phyloP scores from a whole-genome alignment of 1,284 basidiomycete genomes.

The Grifola frondosa region DNA sequence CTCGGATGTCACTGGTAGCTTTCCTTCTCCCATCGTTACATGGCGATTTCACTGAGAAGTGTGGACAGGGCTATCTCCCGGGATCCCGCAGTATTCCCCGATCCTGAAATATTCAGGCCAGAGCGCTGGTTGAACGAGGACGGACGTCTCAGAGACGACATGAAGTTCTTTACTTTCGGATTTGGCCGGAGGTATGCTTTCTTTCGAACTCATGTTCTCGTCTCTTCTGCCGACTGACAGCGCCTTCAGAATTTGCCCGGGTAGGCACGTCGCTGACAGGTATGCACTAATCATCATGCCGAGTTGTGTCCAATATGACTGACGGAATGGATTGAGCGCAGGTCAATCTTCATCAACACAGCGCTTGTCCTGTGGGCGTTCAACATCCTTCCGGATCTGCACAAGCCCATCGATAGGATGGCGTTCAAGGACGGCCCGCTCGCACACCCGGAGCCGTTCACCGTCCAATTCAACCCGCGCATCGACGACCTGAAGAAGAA shows the following conservation, averaged over 20 bases:
- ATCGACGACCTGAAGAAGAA: slow-evolving; percentile 12
- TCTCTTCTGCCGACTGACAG: background rate
- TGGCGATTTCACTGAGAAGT: background rate
- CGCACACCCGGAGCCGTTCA: slow-evolving; percentile 55
- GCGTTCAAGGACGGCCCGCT: slow-evolving; percentile 59
- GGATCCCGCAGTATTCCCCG: slow-evolving; percentile 55
- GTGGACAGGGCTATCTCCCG: slow-evolving; percentile 47
- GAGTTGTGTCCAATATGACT: background rate
- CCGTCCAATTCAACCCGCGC: slow-evolving; percentile 40
- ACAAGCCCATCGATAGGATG: slow-evolving; percentile 52
- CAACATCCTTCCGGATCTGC: slow-evolving; percentile 44
- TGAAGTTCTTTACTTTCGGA: slow-evolving; percentile 54
- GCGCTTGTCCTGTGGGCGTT: slow-evolving; percentile 64
- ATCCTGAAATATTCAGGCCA: slow-evolving; percentile 59
- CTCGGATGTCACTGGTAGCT: slow-evolving; percentile 61
- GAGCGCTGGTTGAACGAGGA: slow-evolving; percentile 53
- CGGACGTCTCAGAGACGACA: slow-evolving; percentile 48
- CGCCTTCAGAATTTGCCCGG: slow-evolving; percentile 51
- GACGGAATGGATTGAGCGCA: background rate
- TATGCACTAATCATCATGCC: slow-evolving; percentile 21
- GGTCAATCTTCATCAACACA: slow-evolving; percentile 59
- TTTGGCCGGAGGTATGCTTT: slow-evolving; percentile 54
- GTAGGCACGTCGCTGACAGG: slow-evolving; percentile 56
- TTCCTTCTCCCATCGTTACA: background rate
- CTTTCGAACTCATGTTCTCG: background rate